These are phyloP conservation scores for Myriosclerotinia curreyana DNA, from an alignment of 2,329 filamentous ascomycete species.

Conservation along the genomic window DNA sequence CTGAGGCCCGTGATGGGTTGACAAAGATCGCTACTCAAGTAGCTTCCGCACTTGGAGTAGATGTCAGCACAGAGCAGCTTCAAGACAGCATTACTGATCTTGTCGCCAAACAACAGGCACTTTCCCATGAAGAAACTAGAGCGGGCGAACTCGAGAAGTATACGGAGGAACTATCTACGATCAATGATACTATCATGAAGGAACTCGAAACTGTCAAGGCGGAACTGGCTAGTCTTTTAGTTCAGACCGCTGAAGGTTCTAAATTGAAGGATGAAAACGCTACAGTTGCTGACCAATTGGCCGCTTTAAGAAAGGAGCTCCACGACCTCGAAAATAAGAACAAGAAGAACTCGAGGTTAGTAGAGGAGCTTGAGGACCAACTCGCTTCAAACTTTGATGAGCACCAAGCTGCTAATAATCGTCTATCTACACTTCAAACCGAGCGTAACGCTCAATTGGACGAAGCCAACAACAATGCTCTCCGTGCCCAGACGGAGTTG, in stretches of 20 bases:
- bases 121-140: constrained; percentile 58
- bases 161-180: constrained; percentile 54
- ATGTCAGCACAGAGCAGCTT: constrained; percentile 66
- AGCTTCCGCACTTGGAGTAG: constrained; percentile 56
- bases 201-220: constrained; percentile 61
- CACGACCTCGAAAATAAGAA: constrained; percentile 63
- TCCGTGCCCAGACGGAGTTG: constrained; percentile 64
- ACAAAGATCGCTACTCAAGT: constrained; percentile 63
- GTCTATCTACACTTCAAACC: constrained; percentile 75
- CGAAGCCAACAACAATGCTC: constrained; percentile 66
- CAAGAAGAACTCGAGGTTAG: constrained; percentile 85
- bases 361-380: constrained; percentile 96
- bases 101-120: constrained; percentile 56
- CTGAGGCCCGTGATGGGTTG: constrained; percentile 63
- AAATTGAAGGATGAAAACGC: constrained; percentile 45
- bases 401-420: constrained; percentile 79
- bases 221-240: constrained; percentile 52
- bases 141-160: constrained; percentile 54
- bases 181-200: constrained; percentile 57
- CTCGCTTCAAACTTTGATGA: constrained; percentile 93
- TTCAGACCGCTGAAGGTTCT: constrained; percentile 46
- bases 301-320: constrained; percentile 64
- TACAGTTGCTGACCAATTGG: constrained; percentile 54
- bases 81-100: constrained; percentile 59
- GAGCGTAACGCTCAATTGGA: constrained; percentile 74